Base-by-base conservation (phyloP, 257 asterid species). In the Cynanchum wilfordii region DNA sequence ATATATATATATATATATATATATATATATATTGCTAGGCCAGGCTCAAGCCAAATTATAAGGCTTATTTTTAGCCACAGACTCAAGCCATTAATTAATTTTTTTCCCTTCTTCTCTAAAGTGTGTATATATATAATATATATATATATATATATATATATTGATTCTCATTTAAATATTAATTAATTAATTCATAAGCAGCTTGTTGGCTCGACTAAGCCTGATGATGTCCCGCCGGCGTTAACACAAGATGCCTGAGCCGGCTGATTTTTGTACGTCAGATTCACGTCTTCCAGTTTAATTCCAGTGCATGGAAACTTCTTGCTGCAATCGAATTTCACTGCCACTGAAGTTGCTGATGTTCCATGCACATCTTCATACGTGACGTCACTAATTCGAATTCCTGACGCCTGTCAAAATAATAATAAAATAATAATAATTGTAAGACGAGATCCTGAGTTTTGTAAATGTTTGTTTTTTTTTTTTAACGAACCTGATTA, bases 311-410 rank as follows among this genome's bases (percentile, higher is more conserved):
- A 69, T 1, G 73, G 73, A 69, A 29, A 50, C 19, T 69, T 15
- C 6, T 69, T 50, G 58, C 73, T 69, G 42, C 73, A 69, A 3
- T 27, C 25, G 2, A 69, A 36, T 69, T 49, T 69, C 62, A 69
- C 73, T 27, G 60, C 73, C 1, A 69, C 73, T 49, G 59, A 5
- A 0, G 87, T 76, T 5, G 87, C 84, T 0, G 90, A 84, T 27
- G 88, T 80, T 57, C 90, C 90, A 4, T 75, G 86, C 68, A 86
- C 55, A 70, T 86, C 88, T 74, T 76, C 36, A 44, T 82, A 86
- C 1, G 75, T 82, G 24, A 86, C 68, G 40, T 76, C 75, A 33
- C 88, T 84, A 4, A 86, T 80, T 36, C 59, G 33, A 16, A 69
- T 69, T 0, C 73, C 73, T 0, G 73, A 69, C 0, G 44, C 24